Base-by-base conservation (phyloP, 306 rosid genomes). In the Vicia sativa region DNA sequence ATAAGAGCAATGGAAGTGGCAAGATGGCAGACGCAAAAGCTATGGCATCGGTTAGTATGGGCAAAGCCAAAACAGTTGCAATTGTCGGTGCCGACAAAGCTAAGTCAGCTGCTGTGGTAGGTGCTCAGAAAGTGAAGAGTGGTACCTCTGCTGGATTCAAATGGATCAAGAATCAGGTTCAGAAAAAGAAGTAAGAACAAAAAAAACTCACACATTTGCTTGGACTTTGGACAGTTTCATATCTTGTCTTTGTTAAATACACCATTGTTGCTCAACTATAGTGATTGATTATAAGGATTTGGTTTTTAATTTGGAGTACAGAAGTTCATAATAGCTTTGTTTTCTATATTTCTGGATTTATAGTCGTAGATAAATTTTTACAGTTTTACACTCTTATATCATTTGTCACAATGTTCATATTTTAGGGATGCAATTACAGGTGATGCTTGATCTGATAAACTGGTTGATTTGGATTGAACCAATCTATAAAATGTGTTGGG, bases 131-230 rank as follows among this genome's bases (percentile, higher is more conserved):
- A 50, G 71, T 81, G 16, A 81, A 81, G 67, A 77, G 64, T 39
- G 91, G 96, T 13, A 87, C 95, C 60, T 84, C 88, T 19, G 67
- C 81, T 16, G 95, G 96, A 1, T 6, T 89, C 84, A 89, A 84
- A 74, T 91, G 95, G 90, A 56, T 91, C 80, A 89, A 91, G 67
- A 81, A 62, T 70, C 89, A 87, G 56, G 82, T 56, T 67, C 85
- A 80, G 82, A 87, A 82, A 65, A 89, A 74, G 62, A 89, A 87
- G 82, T 87, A 82, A 83, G 38, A 34, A 34, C 38, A 14, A 52
- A 21, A 52, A 21, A 0, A 16, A 31, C 7, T 53, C 57, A 54
- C 14, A 16, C 56, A 37, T n/a, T 31, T 31, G 23, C 42, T 29
- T 19, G 31, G 31, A 52, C 58, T 52, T 5, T 42, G 58, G 21